Evolutionary conservation across 169 alveolate species (phyloP).

Genomic region (Plasmodium fragile): DNA sequence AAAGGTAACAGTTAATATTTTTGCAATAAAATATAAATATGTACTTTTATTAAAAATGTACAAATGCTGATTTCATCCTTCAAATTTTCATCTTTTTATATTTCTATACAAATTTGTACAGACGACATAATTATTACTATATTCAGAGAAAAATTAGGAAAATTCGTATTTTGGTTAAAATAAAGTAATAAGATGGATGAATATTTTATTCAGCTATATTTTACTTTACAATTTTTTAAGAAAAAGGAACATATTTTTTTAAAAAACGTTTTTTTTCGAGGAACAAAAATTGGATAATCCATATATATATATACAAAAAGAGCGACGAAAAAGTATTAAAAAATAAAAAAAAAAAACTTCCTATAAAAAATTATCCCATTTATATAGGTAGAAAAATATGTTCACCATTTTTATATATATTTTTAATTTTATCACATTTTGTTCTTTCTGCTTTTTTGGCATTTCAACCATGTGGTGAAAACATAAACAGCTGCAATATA

Average conservation of each 20-base stretch:
- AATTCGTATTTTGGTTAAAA: too few relatives aligned
- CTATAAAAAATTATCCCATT: too few relatives aligned
- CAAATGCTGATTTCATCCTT: neutral
- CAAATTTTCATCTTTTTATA: too few relatives aligned
- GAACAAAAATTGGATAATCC: neutral
- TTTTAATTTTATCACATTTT: too few relatives aligned
- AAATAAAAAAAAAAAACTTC: too few relatives aligned
- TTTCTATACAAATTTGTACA: neutral
- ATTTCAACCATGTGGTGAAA: neutral
- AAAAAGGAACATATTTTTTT: neutral
- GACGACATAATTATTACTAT: neutral
- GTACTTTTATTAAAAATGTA: neutral
- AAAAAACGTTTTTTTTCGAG: neutral
- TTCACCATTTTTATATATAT: too few relatives aligned
- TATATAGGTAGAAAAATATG: neutral
- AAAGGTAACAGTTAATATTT: neutral
- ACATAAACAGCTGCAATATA: too few relatives aligned
- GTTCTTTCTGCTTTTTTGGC: neutral
- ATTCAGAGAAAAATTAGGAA: too few relatives aligned
- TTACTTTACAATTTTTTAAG: neutral
- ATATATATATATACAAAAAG: neutral
- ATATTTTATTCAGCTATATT: too few relatives aligned
- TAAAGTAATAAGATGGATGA: neutral
- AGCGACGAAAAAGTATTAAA: neutral
- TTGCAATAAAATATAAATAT: neutral